Evolutionary conservation across 2,329 filamentous ascomycete genomes (phyloP).

Genomic region (Ascochyta rabiei): DNA sequence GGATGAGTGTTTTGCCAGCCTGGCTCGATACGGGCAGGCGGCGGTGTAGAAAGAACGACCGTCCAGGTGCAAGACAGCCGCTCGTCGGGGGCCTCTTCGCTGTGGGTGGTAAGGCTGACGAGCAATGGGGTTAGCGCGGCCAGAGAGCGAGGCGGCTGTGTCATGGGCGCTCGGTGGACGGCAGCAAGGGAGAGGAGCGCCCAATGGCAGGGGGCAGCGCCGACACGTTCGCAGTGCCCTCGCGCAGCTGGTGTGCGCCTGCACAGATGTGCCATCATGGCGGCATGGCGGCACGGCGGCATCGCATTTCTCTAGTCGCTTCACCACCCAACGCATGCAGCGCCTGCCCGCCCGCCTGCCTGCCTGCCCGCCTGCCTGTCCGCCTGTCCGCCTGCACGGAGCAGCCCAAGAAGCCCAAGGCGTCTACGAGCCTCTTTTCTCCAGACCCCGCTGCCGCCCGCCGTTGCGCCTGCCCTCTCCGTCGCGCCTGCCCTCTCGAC

Average conservation of each 20-base stretch:
- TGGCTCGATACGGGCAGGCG: too few relatives aligned
- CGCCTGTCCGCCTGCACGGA: slow-evolving; percentile 1
- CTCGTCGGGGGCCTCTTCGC: not conserved
- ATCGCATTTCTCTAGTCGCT: slow-evolving; percentile 5
- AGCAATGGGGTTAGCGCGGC: not conserved
- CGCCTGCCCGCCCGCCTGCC: not conserved
- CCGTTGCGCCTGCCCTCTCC: slow-evolving; percentile 19
- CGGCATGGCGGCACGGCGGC: slow-evolving; percentile 10
- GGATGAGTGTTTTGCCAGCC: too few relatives aligned
- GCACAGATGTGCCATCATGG: not conserved
- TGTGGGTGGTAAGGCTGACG: slow-evolving; percentile 2
- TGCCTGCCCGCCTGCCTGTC: not conserved
- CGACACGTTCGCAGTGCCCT: slow-evolving; percentile 12
- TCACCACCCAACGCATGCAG: not conserved
- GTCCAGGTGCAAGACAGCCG: too few relatives aligned
- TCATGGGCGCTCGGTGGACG: slow-evolving; percentile 4
- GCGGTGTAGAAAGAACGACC: too few relatives aligned
- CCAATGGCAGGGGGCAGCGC: slow-evolving; percentile 7
- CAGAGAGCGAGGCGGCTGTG: slow-evolving; percentile 1
- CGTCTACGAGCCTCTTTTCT: slow-evolving; percentile 8
- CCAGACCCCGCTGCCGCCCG: slow-evolving; percentile 6
- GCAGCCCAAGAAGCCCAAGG: too few relatives aligned
- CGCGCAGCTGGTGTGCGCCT: slow-evolving; percentile 2
- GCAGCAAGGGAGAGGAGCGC: not conserved
- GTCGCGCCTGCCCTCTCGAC: slow-evolving; percentile 20